These are phyloP conservation scores for Aristolochia californica DNA, from an alignment of 164 flowering plant genomes.

Conservation along the genomic window DNA sequence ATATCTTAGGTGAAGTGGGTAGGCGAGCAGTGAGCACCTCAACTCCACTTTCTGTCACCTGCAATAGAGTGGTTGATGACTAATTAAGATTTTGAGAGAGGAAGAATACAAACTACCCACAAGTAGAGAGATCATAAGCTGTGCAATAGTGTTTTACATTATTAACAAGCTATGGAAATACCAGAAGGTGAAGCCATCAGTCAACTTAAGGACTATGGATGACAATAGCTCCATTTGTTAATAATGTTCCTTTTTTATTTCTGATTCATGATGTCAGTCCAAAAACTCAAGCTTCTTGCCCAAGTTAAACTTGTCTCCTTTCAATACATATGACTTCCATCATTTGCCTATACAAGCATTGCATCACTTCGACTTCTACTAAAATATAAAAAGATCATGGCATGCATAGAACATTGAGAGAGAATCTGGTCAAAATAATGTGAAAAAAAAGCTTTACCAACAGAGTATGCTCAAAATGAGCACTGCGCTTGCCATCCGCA, in stretches of 20 bases:
- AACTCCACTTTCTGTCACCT: slow-evolving; percentile 95
- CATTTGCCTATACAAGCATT: too few species aligned
- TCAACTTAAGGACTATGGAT: too few species aligned
- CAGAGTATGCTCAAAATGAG: slow-evolving; percentile 97
- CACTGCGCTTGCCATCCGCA: slow-evolving; percentile 98
- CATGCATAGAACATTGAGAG: neutral
- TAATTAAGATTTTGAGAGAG: neutral
- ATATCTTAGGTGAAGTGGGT: slow-evolving; percentile 79
- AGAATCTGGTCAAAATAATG: neutral
- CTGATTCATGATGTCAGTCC: neutral
- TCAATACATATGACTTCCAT: neutral
- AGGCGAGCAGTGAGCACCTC: slow-evolving; percentile 84
- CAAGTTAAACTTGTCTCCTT: neutral
- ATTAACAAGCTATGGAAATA: too few species aligned
- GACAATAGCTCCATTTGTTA: too few species aligned
- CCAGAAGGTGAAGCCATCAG: too few species aligned
- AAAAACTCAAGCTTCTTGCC: neutral
- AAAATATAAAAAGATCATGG: neutral
- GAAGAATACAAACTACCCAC: neutral
- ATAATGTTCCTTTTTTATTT: too few species aligned
- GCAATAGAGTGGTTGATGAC: slow-evolving; percentile 4
- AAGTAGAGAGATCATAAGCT: neutral
- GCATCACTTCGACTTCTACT: too few species aligned
- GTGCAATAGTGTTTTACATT: neutral
- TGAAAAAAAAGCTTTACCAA: slow-evolving; percentile 34